Base-by-base conservation (phyloP, 1,284 basidiomycete species). In the Caloboletus firmus region DNA sequence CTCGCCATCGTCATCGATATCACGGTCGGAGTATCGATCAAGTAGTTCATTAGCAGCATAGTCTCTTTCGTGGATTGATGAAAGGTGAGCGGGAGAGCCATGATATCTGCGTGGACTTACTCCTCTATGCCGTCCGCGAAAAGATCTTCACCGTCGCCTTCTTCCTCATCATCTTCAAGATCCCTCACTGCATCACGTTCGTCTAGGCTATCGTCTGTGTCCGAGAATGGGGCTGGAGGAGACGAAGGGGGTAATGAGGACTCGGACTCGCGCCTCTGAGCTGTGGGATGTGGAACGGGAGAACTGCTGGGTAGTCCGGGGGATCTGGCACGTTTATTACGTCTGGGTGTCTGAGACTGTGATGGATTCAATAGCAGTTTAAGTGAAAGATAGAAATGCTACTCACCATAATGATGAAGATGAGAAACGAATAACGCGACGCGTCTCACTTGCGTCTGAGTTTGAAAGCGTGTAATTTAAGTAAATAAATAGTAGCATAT, bases 81-180 rank as follows among this genome's bases (percentile, higher is more conserved):
- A 45, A 58, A 49, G 43, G 36, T 57, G 35, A 56, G 45, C 22
- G 1, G 9, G 31, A 40, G 7, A 20, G 17, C 13, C 18, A 43
- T 28, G 51, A 44, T 36, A 52, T 45, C 5, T 34, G 34, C 17
- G 28, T 43, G 11, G 40, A 79, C 87, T 67, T 64, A 95, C 93
- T 84, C 85, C 60, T 83, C 78, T 59, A 93, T 74, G 66, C 79
- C 80, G 15, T 96, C 88, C 42, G 83, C 92, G 73, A 96, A 98
- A 26, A 99, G 83, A 74, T 99, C 95, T 71, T 97, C 95, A 34
- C 93, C 94, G 24, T 95, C 92, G 20, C 84, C 93, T 7, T 89
- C 89, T 9, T 88, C 92, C 6, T 82, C 78, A 11, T 79, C 81
- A 57, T 85, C 87, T 36, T 87, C 84, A 20, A 86, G 75, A 62